These are phyloP conservation scores for Daldinia childiae DNA, from an alignment of 495 filamentous ascomycete species.

Conservation along the genomic window DNA sequence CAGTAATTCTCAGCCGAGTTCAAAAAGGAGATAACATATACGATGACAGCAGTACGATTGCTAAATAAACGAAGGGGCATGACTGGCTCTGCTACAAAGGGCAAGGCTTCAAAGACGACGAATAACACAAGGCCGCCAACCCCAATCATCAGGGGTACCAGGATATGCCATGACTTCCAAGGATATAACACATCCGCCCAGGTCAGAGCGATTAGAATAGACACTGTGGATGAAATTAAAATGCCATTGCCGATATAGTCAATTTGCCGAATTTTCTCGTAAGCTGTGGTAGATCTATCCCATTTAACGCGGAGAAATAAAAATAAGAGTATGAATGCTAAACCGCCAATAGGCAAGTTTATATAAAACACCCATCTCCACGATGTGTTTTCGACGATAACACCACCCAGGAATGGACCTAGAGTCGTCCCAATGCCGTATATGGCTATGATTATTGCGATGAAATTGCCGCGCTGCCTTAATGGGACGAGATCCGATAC, in stretches of 20 bases:
- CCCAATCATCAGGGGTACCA: slow-evolving; percentile 45
- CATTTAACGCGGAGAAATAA: slow-evolving; percentile 47
- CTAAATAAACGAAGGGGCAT: slow-evolving; percentile 45
- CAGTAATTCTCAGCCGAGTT: slow-evolving; percentile 45
- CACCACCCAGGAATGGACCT: slow-evolving; percentile 78
- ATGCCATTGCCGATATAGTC: slow-evolving; percentile 49
- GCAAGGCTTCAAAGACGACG: slow-evolving; percentile 31
- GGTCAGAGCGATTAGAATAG: slow-evolving; percentile 46
- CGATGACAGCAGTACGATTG: slow-evolving; percentile 43
- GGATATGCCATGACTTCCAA: slow-evolving; percentile 45
- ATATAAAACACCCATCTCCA: slow-evolving; percentile 50
- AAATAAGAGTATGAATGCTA: slow-evolving; percentile 41
- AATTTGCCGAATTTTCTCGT: slow-evolving; percentile 33
- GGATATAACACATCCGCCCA: slow-evolving; percentile 38
- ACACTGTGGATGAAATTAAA: slow-evolving; percentile 39
- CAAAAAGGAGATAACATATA: slow-evolving; percentile 40
- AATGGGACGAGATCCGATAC: slow-evolving; percentile 78
- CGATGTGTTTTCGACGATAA: slow-evolving; percentile 65
- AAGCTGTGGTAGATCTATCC: slow-evolving; percentile 30
- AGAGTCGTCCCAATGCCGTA: slow-evolving; percentile 79
- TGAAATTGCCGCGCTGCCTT: slow-evolving; percentile 68
- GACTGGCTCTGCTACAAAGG: slow-evolving; percentile 38
- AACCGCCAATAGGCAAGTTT: slow-evolving; percentile 46
- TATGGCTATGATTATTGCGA: slow-evolving; percentile 67
- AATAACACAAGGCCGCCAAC: slow-evolving; percentile 41